These are phyloP conservation scores for Ganoderma lucidum DNA, from an alignment of 1,284 basidiomycete genomes.

Conservation along the genomic window DNA sequence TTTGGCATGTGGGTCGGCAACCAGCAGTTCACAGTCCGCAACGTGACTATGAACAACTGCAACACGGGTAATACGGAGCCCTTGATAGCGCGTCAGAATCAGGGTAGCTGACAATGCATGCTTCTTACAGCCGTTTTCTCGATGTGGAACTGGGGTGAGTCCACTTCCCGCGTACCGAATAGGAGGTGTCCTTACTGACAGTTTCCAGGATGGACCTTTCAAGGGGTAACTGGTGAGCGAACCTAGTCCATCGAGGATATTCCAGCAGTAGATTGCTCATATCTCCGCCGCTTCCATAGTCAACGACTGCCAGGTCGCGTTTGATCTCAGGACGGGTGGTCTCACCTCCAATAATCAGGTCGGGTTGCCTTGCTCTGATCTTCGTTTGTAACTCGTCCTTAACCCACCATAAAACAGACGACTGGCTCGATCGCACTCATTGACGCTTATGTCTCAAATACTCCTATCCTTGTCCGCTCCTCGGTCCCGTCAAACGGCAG, in stretches of 20 bases:
- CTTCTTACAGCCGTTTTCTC: conserved; percentile 36
- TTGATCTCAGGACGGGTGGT: conserved; percentile 58
- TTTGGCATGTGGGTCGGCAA: conserved; percentile 60
- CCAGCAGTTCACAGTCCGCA: conserved; percentile 70
- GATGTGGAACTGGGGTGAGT: conserved; percentile 61
- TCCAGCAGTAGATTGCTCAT: background rate
- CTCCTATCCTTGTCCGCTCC: conserved; percentile 48
- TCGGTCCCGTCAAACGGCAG: conserved; percentile 42
- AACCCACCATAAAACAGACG: conserved; percentile 26
- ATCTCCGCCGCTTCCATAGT: conserved; percentile 41
- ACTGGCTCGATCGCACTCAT: conserved; percentile 67
- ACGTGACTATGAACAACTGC: conserved; percentile 63
- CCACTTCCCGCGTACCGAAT: background rate
- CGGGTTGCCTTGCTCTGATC: background rate
- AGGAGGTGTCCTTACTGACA: conserved; percentile 21
- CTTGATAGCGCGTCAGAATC: background rate
- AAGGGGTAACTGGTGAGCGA: background rate
- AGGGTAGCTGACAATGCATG: conserved; percentile 33
- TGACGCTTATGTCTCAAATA: conserved; percentile 62
- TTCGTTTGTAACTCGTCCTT: background rate
- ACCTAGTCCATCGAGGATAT: background rate
- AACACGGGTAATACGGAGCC: background rate
- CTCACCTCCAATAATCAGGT: conserved; percentile 37
- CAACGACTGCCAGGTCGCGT: conserved; percentile 59
- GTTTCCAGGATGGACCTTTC: conserved; percentile 41